A percentile compares a stretch with the other conserved stretches of the same genome.
These are phyloP conservation scores for Glutinoglossum americanum DNA, from an alignment of 495 filamentous ascomycete species.

Conservation along the genomic window DNA sequence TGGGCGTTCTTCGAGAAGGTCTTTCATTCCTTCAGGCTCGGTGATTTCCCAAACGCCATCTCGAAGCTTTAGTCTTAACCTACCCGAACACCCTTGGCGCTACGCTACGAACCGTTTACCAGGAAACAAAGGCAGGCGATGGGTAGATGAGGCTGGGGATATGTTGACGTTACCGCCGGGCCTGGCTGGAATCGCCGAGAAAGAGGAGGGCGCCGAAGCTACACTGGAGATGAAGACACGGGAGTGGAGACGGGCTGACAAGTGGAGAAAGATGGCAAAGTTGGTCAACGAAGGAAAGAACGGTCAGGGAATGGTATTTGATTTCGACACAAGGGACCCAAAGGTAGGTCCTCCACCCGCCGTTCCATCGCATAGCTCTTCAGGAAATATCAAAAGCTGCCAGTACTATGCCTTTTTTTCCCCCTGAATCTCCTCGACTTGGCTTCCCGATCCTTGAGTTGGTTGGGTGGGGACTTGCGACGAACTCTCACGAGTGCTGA, in stretches of 20 bases:
- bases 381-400: too few relatives aligned
- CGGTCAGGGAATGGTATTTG: conserved; percentile 74
- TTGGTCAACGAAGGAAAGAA: conserved; percentile 24
- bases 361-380: too few relatives aligned
- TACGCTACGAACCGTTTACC: conserved; percentile 55
- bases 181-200: conserved; percentile 35
- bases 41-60: conserved; percentile 8
- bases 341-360: conserved; percentile 22
- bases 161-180: conserved; percentile 68
- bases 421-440: too few relatives aligned
- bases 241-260: conserved; percentile 69
- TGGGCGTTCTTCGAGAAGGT: conserved; percentile 8
- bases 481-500: not conserved
- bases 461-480: too few relatives aligned
- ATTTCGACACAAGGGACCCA: conserved; percentile 63
- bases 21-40: conserved; percentile 8
- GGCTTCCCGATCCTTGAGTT: too few relatives aligned
- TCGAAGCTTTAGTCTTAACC: conserved; percentile 9
- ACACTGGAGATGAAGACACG: conserved; percentile 46
- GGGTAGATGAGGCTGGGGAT: conserved; percentile 68
- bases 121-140: conserved; percentile 48
- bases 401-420: too few relatives aligned
- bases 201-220: conserved; percentile 33
- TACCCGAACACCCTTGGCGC: conserved; percentile 27
- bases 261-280: conserved; percentile 93